Percentiles rank a stretch among this genome's conserved stretches.
Conservation (phyloP, 139 green algal genomes). For the Chlamydomonas eustigma region DNA sequence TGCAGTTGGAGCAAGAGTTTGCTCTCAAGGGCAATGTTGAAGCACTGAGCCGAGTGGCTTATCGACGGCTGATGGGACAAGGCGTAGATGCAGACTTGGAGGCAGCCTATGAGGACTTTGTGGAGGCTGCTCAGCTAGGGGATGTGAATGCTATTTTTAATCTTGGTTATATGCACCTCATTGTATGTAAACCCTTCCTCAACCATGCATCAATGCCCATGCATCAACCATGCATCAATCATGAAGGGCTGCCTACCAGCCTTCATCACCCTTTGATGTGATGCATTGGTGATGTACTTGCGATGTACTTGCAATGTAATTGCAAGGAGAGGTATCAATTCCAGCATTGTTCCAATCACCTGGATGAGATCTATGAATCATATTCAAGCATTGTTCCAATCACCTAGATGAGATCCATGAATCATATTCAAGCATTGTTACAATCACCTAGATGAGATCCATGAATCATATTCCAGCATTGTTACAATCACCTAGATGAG, state of each 20-base stretch:
- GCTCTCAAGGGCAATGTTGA: slow-evolving; percentile 28
- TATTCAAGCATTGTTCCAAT: too few species aligned
- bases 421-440: too few species aligned
- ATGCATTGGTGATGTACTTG: too few species aligned
- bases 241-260: not conserved
- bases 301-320: too few species aligned
- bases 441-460: too few species aligned
- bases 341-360: not conserved
- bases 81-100: slow-evolving; percentile 50
- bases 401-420: too few species aligned
- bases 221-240: not conserved
- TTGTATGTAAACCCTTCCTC: not conserved
- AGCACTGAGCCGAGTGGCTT: slow-evolving; percentile 48
- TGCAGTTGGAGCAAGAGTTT: slow-evolving; percentile 43
- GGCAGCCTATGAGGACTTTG: slow-evolving; percentile 47
- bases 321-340: not conserved
- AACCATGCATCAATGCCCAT: not conserved
- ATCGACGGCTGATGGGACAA: slow-evolving; percentile 51
- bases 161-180: slow-evolving; percentile 63
- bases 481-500: too few species aligned
- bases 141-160: slow-evolving; percentile 60
- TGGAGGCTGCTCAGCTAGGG: slow-evolving; percentile 44
- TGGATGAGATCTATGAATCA: not conserved
- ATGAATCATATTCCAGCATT: too few species aligned
- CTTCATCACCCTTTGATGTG: too few species aligned